These are phyloP conservation scores for Sapria himalayana DNA, from an alignment of 345 rosid species.

Conservation along the genomic window DNA sequence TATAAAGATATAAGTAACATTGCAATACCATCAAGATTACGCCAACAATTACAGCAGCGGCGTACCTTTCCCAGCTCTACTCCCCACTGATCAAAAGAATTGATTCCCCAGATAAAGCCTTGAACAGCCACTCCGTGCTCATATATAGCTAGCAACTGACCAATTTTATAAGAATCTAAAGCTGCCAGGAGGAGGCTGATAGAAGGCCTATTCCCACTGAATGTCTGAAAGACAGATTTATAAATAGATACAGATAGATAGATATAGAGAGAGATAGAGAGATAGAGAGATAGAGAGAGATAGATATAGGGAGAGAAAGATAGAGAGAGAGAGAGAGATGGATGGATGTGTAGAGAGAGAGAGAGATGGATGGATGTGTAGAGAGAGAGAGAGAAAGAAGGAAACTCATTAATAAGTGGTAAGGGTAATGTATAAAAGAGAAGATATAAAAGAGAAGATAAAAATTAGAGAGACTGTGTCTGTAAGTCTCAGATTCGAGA, in stretches of 20 bases:
- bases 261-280: no score
- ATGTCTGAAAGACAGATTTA: conserved; percentile 62
- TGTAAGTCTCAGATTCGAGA: no score
- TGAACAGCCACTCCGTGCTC: conserved; percentile 92
- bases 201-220: conserved; percentile 83
- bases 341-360: no score
- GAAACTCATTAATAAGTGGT: conserved; percentile 5
- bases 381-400: no score
- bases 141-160: conserved; percentile 80
- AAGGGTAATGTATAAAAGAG: not conserved
- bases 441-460: conserved; percentile 3
- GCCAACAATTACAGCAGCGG: not conserved
- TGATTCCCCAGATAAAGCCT: conserved; percentile 94
- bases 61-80: conserved; percentile 91
- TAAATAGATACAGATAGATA: no score
- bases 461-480: no score
- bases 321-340: no score
- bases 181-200: conserved; percentile 76
- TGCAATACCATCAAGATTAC: not conserved
- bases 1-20: not conserved
- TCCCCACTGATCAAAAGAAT: conserved; percentile 99
- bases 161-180: conserved; percentile 53
- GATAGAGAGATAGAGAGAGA: no score
- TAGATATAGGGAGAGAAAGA: no score
- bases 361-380: no score